phyloP scores from a whole-genome alignment of 148 eudicot species.

The Rhododendron ovatum region DNA sequence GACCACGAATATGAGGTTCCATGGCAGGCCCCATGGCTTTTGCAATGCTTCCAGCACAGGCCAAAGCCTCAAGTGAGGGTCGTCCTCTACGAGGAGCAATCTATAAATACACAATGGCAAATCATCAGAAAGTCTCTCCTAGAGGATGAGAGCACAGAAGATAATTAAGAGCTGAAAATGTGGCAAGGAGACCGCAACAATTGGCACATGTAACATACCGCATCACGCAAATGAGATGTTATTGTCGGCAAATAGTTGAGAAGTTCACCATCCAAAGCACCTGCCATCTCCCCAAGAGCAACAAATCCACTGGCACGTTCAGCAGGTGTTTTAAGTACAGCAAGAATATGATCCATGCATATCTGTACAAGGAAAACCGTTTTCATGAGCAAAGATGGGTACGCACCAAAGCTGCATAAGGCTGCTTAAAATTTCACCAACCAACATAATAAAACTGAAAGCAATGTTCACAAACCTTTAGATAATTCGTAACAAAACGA shows the following conservation, averaged over 20 bases:
- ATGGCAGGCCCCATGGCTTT: constrained; percentile 87
- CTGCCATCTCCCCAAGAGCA: constrained; percentile 99
- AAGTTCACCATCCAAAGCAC: constrained; percentile 96
- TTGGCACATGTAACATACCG: constrained; percentile 45
- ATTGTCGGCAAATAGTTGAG: constrained; percentile 94
- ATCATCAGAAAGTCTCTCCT: neutral
- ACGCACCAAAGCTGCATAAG: neutral
- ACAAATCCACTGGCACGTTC: constrained; percentile 94
- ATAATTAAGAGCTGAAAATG: neutral
- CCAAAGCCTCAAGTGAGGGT: constrained; percentile 92
- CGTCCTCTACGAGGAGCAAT: constrained; percentile 98
- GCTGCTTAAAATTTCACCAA: neutral
- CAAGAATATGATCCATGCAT: constrained; percentile 97
- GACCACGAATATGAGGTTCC: constrained; percentile 82
- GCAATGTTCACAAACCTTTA: constrained; percentile 54
- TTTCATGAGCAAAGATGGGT: neutral
- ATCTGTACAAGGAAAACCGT: constrained; percentile 39
- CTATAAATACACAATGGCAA: constrained; percentile 30
- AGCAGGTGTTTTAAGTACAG: constrained; percentile 86
- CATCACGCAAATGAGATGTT: constrained; percentile 88
- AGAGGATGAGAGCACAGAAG: neutral
- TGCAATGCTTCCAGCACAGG: constrained; percentile 92
- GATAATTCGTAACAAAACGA: constrained; percentile 90
- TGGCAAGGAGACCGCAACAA: neutral
- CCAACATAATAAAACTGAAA: neutral